Base-by-base conservation (phyloP, 176 grass and related monocot species). In the Rhynchospora pubera region DNA sequence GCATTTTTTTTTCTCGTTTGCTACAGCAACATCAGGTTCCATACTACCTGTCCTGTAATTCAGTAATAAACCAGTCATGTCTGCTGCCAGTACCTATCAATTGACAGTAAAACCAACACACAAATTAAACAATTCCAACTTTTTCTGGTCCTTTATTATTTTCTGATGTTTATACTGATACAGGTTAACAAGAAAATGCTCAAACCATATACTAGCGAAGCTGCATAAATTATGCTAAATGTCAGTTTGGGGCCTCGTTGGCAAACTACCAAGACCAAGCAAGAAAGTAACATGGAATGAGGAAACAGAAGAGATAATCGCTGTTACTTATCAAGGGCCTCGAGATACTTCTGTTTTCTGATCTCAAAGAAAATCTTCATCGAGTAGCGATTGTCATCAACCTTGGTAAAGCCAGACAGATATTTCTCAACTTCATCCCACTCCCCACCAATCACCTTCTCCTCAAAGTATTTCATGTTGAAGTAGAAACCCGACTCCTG, bases 291-390 rank as follows among this genome's bases (percentile, higher is more conserved):
- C 2, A 53, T 51, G 2, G 12, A 65, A 78, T 15, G 67, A 53
- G 10, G 19, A 30, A 51, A 16, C 22, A 78, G 19, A 57, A 59
- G 4, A 50, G 21, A 43, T 63, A 46, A 87, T 56, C n/a, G 58
- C 26, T 9, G 42, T 90, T 39, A 97, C 94, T 84, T 94, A 81
- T 98, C 95, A 79, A 98, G 90, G 2, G 95, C 92, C 89, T 98
- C 95, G 78, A 98, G 79, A 91, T 98, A 98, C 64, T 98, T 98
- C 87, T 98, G 95, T 60, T 98, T 98, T 73, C 95, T 98, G 79
- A 98, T 93, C 89, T 94, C 95, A 80, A 98, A 98, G 84, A 98
- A 98, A 57, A 98, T 98, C 87, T 98, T 98, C 95, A 98, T 98
- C 1, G 95, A 98, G 85, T 94, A 98, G 68, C 92, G 89, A 90